These are phyloP conservation scores for Lindgomyces ingoldianus DNA, from an alignment of 495 filamentous ascomycete genomes.

Conservation along the genomic window DNA sequence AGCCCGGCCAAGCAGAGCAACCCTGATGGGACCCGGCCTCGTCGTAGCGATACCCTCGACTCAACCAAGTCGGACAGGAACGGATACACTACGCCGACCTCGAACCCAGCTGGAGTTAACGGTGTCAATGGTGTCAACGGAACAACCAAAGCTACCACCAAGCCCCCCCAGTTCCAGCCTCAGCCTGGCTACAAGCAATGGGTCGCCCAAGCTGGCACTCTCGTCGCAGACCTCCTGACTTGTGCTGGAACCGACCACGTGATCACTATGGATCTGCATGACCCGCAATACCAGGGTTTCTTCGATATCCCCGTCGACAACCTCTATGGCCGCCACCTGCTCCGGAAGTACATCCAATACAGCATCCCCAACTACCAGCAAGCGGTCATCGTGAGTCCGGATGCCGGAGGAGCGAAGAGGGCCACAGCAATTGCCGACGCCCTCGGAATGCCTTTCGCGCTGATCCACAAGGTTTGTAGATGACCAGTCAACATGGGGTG, in stretches of 20 bases:
- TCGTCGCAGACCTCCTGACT: constrained; percentile 91
- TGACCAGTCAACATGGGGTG: constrained; percentile 29
- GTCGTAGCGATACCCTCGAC: constrained; percentile 63
- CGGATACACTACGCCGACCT: neutral
- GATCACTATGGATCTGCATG: constrained; percentile 96
- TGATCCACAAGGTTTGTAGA: constrained; percentile 89
- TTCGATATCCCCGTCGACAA: constrained; percentile 99
- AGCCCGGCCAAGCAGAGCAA: constrained; percentile 40
- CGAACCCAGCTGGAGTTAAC: constrained; percentile 5
- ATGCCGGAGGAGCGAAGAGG: constrained; percentile 94
- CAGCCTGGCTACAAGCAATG: constrained; percentile 96
- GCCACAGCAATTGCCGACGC: constrained; percentile 96
- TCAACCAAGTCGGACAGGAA: constrained; percentile 52
- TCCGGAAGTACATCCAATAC: constrained; percentile 87
- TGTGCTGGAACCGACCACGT: constrained; percentile 96
- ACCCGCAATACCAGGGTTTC: constrained; percentile 98
- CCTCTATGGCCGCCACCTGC: constrained; percentile 81
- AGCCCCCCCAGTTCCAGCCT: constrained; percentile 62
- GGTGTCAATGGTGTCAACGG: constrained; percentile 26
- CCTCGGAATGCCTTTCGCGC: constrained; percentile 87
- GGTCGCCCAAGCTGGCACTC: constrained; percentile 95
- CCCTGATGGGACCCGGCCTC: neutral
- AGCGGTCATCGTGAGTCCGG: constrained; percentile 91
- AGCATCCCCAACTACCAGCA: constrained; percentile 84
- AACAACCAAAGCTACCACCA: constrained; percentile 24